These are phyloP conservation scores for Gossypium trilobum DNA, from an alignment of 441 rosid species.

Conservation along the genomic window DNA sequence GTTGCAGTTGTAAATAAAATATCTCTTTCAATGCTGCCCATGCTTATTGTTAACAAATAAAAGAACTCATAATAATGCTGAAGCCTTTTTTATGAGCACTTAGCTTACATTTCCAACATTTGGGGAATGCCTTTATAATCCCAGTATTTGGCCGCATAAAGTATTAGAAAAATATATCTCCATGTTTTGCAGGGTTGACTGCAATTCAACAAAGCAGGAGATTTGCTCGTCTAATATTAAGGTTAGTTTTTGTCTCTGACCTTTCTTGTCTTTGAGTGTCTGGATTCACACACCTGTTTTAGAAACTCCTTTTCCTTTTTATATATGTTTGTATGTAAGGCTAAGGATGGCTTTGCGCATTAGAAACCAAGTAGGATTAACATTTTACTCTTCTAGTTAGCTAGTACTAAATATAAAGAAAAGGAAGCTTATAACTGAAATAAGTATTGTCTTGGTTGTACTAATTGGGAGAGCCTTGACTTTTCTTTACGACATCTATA, in stretches of 20 bases:
- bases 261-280: neutral
- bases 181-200: conserved; percentile 31
- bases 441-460: neutral
- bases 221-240: conserved; percentile 27
- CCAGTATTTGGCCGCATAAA: neutral
- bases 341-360: neutral
- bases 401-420: neutral
- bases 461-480: neutral
- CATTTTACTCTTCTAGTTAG: neutral
- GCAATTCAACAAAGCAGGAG: conserved; percentile 23
- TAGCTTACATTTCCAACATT: neutral
- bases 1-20: neutral
- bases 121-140: neutral
- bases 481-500: neutral
- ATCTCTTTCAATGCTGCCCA: neutral
- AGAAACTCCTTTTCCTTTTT: neutral
- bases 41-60: neutral
- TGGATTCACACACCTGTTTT: neutral
- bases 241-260: conserved; percentile 31
- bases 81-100: neutral
- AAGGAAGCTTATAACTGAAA: neutral
- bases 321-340: neutral
- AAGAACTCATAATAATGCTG: neutral
- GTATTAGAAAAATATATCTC: neutral
- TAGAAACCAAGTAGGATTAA: neutral